Percentiles rank a stretch among this genome's conserved stretches.
Conservation (phyloP, 805 yeast species). For the Metschnikowia orientalis region DNA sequence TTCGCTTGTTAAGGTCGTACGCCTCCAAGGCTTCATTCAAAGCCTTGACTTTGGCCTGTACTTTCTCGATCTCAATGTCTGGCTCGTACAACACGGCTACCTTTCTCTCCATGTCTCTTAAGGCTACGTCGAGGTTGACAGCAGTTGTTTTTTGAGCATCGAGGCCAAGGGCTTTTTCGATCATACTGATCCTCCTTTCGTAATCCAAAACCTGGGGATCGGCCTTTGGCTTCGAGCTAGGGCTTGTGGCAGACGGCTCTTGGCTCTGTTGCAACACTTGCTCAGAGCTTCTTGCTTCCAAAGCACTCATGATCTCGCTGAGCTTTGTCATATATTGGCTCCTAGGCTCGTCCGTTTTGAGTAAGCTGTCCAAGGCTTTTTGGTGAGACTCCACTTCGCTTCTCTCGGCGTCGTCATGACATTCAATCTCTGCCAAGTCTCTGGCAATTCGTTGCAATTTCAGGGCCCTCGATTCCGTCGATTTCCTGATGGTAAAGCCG, state of each 20-base stretch:
- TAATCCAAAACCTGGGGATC: constrained; percentile 15
- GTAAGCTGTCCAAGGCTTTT: too few relatives aligned
- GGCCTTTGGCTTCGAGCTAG: not conserved
- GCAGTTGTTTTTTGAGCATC: too few relatives aligned
- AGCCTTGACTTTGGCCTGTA: constrained; percentile 23
- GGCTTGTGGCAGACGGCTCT: not conserved
- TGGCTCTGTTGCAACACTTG: too few relatives aligned
- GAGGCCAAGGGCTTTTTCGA: constrained; percentile 24
- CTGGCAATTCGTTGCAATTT: constrained; percentile 33
- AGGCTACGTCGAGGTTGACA: constrained; percentile 23
- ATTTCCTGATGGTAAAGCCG: constrained; percentile 6
- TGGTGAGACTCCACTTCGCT: too few relatives aligned
- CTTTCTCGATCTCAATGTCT: constrained; percentile 23
- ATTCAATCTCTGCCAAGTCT: constrained; percentile 37
- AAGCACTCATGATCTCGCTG: too few relatives aligned
- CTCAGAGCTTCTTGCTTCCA: too few relatives aligned
- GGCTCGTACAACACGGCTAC: constrained; percentile 34
- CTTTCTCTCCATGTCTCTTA: constrained; percentile 32
- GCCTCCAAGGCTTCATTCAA: constrained; percentile 26
- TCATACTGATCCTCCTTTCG: constrained; percentile 22
- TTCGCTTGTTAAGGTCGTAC: constrained; percentile 18
- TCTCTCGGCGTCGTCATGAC: constrained; percentile 10
- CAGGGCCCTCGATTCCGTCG: constrained; percentile 36
- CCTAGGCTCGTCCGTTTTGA: too few relatives aligned
- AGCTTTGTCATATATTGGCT: too few relatives aligned